phyloP scores from a whole-genome alignment of 2,329 filamentous ascomycete species.

The Aspergillus intermedius region DNA sequence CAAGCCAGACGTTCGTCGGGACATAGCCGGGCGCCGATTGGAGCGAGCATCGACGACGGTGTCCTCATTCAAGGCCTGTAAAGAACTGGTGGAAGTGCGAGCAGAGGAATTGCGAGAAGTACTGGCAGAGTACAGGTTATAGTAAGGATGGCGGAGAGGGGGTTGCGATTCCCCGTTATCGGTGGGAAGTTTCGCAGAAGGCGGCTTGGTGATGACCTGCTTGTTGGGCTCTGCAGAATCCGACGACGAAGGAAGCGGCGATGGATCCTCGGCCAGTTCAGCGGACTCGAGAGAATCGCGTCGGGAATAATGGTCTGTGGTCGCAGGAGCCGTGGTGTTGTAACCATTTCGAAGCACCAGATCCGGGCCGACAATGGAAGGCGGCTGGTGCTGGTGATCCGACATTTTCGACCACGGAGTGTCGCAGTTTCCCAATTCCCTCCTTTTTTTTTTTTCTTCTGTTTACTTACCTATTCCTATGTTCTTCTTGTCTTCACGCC shows the following conservation, averaged over 20 bases:
- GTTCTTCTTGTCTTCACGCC: not conserved
- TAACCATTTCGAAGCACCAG: not conserved
- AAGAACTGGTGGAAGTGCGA: slow-evolving; percentile 38
- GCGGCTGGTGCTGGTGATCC: not conserved
- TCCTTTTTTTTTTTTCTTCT: not conserved
- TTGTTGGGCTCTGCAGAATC: slow-evolving; percentile 17
- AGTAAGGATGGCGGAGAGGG: slow-evolving; percentile 26
- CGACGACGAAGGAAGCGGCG: slow-evolving; percentile 11
- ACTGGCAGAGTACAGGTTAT: slow-evolving; percentile 29
- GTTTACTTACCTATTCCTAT: not conserved
- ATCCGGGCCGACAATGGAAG: not conserved
- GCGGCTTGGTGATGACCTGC: slow-evolving; percentile 15
- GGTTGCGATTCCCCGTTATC: slow-evolving; percentile 20
- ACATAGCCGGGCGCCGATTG: slow-evolving; percentile 22
- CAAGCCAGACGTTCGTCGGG: slow-evolving; percentile 22
- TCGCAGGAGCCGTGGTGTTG: not conserved
- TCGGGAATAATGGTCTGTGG: not conserved
- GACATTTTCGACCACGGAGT: not conserved
- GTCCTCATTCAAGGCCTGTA: slow-evolving; percentile 36
- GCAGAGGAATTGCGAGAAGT: slow-evolving; percentile 31
- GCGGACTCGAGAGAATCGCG: slow-evolving; percentile 14
- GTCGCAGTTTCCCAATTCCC: not conserved
- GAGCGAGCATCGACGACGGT: slow-evolving; percentile 30
- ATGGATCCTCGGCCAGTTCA: slow-evolving; percentile 13
- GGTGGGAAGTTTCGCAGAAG: slow-evolving; percentile 22